Conservation (phyloP, 1,284 basidiomycete genomes). For the Ceratorhiza oryzae-sativae region DNA sequence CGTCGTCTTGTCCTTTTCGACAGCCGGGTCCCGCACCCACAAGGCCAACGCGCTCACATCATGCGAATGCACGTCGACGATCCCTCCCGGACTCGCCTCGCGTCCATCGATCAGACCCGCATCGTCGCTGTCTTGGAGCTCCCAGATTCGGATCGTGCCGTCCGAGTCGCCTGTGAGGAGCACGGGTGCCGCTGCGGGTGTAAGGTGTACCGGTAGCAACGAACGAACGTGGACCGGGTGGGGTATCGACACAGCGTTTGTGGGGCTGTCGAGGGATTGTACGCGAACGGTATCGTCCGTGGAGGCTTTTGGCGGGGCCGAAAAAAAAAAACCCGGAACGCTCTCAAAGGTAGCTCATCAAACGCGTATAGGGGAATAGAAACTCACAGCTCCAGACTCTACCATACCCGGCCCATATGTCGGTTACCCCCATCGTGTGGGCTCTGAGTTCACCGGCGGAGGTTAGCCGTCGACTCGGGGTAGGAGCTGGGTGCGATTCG, state of each 20-base stretch:
- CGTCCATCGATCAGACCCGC: slow-evolving; percentile 25
- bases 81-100: slow-evolving; percentile 52
- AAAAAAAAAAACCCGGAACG: too few relatives aligned
- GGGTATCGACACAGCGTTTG: slow-evolving; percentile 47
- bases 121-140: slow-evolving; percentile 41
- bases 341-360: too few relatives aligned
- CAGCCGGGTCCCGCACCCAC: slow-evolving; percentile 66
- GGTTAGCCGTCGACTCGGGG: slow-evolving; percentile 62
- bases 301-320: too few relatives aligned
- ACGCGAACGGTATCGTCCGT: slow-evolving; percentile 83
- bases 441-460: slow-evolving; percentile 66
- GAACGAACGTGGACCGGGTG: slow-evolving; percentile 75
- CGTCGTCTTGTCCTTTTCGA: slow-evolving; percentile 51
- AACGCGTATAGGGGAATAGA: slow-evolving; percentile 25
- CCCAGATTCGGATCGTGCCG: slow-evolving; percentile 26
- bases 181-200: slow-evolving; percentile 62
- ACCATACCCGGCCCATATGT: slow-evolving; percentile 67
- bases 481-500: slow-evolving; percentile 53
- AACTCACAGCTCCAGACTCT: slow-evolving; percentile 83
- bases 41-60: slow-evolving; percentile 77
- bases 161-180: slow-evolving; percentile 50
- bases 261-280: slow-evolving; percentile 53
- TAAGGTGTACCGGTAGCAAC: slow-evolving; percentile 70
- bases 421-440: slow-evolving; percentile 83
- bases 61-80: slow-evolving; percentile 85